A percentile compares a stretch with the other conserved stretches of the same genome.
Conservation (phyloP, 805 yeast genomes). For the Peterozyma xylosa region DNA sequence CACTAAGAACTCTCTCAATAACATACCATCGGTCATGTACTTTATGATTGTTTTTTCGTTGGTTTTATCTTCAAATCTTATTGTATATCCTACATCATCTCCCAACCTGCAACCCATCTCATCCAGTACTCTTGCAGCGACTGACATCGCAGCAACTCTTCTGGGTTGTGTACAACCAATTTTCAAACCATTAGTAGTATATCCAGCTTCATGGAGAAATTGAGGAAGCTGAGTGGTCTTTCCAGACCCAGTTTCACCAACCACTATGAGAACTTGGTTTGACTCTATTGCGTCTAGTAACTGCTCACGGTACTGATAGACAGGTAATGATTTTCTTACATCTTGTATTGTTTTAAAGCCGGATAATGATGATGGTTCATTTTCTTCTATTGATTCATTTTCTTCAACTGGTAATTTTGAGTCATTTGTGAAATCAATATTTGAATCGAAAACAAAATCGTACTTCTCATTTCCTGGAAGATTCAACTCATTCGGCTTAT, state of each 20-base stretch:
- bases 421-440: constrained; percentile 46
- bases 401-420: constrained; percentile 16
- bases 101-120: constrained; percentile 84
- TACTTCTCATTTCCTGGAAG: constrained; percentile 40
- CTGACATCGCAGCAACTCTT: constrained; percentile 89
- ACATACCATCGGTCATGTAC: constrained; percentile 95
- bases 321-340: constrained; percentile 66
- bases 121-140: constrained; percentile 85
- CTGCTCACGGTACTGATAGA: constrained; percentile 52
- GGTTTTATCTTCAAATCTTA: constrained; percentile 80
- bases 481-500: constrained; percentile 32
- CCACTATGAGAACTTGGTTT: constrained; percentile 72
- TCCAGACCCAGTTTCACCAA: constrained; percentile 97
- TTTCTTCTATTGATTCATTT: constrained; percentile 16
- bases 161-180: constrained; percentile 93
- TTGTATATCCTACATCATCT: constrained; percentile 77
- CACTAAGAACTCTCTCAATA: constrained; percentile 71
- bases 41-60: constrained; percentile 62
- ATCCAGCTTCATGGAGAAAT: constrained; percentile 77
- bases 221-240: constrained; percentile 93
- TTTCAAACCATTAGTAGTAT: constrained; percentile 42
- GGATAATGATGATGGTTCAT: constrained; percentile 7
- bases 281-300: constrained; percentile 51
- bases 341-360: constrained; percentile 29
- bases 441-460: constrained; percentile 72